A percentile compares a stretch with the other conserved stretches of the same genome.
phyloP scores from a whole-genome alignment of 306 rosid species.

The Hippophae rhamnoides region DNA sequence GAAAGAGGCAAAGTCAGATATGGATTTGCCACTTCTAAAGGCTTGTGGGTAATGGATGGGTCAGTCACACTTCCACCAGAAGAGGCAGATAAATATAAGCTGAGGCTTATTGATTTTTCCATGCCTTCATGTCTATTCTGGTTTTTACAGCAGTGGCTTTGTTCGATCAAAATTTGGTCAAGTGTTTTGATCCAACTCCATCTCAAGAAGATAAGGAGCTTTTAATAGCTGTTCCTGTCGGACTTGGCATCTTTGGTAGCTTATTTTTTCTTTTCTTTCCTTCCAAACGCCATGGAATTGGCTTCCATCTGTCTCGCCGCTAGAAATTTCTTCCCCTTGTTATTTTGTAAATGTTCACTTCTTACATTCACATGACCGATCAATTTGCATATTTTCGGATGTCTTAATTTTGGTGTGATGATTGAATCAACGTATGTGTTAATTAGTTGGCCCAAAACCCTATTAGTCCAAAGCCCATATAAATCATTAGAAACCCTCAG shows the following conservation, averaged over 20 bases:
- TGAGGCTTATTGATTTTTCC: conserved; percentile 48
- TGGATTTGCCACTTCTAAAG: conserved; percentile 51
- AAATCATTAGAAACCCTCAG: too few species aligned
- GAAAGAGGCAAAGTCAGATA: conserved; percentile 49
- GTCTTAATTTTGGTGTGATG: too few species aligned
- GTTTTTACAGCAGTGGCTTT: conserved; percentile 58
- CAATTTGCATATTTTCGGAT: too few species aligned
- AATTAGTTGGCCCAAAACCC: too few species aligned
- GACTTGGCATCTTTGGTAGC: conserved; percentile 45
- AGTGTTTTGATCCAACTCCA: conserved; percentile 50
- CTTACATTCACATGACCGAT: not conserved
- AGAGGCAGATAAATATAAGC: conserved; percentile 34
- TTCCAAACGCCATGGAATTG: conserved; percentile 67
- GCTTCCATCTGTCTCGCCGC: conserved; percentile 51
- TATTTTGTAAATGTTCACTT: not conserved
- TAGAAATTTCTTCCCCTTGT: conserved; percentile 3
- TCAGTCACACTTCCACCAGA: conserved; percentile 30
- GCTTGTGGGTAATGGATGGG: conserved; percentile 63
- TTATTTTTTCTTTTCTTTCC: conserved; percentile 50
- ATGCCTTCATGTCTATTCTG: conserved; percentile 43
- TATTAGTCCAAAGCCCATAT: too few species aligned
- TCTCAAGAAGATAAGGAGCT: conserved; percentile 41
- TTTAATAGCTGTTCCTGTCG: conserved; percentile 48
- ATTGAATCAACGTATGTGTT: too few species aligned
- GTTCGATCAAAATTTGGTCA: conserved; percentile 51